Evolutionary conservation across 129 eudicot genomes (phyloP), one percentile per base, ranked within the genome.

Genomic region (Pulicaria dysenterica): DNA sequence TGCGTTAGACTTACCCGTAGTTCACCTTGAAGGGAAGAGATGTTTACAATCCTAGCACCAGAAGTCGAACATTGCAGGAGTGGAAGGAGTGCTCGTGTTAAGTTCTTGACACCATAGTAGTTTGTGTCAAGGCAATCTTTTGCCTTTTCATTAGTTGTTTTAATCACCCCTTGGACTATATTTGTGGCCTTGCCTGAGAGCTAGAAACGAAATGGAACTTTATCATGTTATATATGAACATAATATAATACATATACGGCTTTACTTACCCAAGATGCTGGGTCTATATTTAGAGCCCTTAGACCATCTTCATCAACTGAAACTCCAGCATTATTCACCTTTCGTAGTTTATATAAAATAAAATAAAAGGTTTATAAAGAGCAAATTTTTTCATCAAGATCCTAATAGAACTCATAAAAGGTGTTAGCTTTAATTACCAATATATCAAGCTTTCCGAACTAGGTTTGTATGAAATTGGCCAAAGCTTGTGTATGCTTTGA

Each of bases 271-370:
- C 93, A 84, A 73, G 82, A 39, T 47, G 79, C 83, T 34, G 91
- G 87, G 73, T 86, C 93, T 63, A 92, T 83, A 41, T 88, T 86
- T 46, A 82, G 38, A 40, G 93, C 89, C 76, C 86, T 75, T 77
- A 92, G 77, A 10, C 83, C 88, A 60, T 84, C 93, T 84, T 83
- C 89, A 83, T 92, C 96, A 67, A 86, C 91, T 48, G 93, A 73
- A 67, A 86, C 85, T 40, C 96, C 97, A 17, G 94, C 96, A 83
- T 92, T 92, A 79, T 92, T 92, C 66, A 92, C 96, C 97, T 91
- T 80, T 45, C 39, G 31, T 19, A 51, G 55, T 50, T 47, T 61
- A 8, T n/a, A 17, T 1, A 69, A 47, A 68, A 60, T 15, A 37
- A 50, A 49, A 16, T 0, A 15, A 34, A 57, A 36, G 67, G 15